Evolutionary conservation across 305 asterid genomes (phyloP).

Genomic region (Solanum hybrid): DNA sequence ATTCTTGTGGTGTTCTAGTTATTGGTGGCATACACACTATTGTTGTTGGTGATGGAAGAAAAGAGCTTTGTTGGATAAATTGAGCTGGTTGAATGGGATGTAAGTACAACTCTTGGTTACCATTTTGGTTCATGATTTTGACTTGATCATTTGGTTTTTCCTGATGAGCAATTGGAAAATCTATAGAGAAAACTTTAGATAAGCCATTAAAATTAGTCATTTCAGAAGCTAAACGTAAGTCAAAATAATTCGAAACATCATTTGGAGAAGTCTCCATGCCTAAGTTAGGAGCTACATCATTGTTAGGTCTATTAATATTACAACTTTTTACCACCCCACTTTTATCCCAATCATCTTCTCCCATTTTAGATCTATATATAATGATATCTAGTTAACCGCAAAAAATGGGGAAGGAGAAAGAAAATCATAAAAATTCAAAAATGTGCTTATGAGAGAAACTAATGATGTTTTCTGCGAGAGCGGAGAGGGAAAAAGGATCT

Average conservation of each 20-base stretch:
- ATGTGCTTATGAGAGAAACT: neutral
- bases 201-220: constrained; percentile 18
- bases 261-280: neutral
- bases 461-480: neutral
- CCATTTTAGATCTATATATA: constrained; percentile 24
- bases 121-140: neutral
- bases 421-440: no score
- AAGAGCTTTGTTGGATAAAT: neutral
- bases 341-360: constrained; percentile 63
- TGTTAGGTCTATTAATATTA: neutral
- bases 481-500: neutral
- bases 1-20: neutral
- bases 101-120: neutral
- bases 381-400: neutral
- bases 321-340: constrained; percentile 56
- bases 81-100: neutral
- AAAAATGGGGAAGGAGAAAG: neutral
- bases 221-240: constrained; percentile 4
- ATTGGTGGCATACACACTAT: neutral
- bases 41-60: neutral
- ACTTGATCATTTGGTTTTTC: neutral
- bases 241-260: constrained; percentile 17
- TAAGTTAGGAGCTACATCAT: constrained; percentile 2
- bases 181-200: constrained; percentile 27
- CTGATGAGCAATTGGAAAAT: neutral